These are phyloP conservation scores for Neurospora terricola DNA, from an alignment of 495 filamentous ascomycete species.

Conservation along the genomic window DNA sequence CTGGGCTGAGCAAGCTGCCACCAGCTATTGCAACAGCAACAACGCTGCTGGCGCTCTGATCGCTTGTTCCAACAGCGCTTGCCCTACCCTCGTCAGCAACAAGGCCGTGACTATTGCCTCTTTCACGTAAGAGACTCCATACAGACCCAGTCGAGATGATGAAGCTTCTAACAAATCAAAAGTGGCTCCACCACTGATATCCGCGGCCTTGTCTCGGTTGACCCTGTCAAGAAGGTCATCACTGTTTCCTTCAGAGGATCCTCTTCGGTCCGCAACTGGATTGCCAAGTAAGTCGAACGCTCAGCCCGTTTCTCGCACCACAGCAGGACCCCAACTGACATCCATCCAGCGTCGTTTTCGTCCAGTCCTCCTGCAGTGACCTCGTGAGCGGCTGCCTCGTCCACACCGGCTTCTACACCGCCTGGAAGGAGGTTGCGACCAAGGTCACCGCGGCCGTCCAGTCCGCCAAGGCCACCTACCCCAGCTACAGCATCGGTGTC, in stretches of 20 bases:
- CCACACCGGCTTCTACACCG: slow-evolving; percentile 31
- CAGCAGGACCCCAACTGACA: neutral
- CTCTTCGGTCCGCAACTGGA: slow-evolving; percentile 52
- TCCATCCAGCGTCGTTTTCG: slow-evolving; percentile 20
- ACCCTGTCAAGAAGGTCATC: slow-evolving; percentile 50
- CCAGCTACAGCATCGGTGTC: slow-evolving; percentile 43
- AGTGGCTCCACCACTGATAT: slow-evolving; percentile 49
- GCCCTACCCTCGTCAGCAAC: slow-evolving; percentile 48
- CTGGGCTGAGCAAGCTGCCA: slow-evolving; percentile 60
- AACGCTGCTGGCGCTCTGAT: slow-evolving; percentile 39
- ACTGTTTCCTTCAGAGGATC: slow-evolving; percentile 64
- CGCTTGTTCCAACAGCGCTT: slow-evolving; percentile 48
- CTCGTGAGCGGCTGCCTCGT: slow-evolving; percentile 22
- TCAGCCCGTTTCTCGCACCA: slow-evolving; percentile 1
- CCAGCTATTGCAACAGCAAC: slow-evolving; percentile 56
- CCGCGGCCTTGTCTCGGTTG: slow-evolving; percentile 60
- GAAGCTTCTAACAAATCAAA: slow-evolving; percentile 1
- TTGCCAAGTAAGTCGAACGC: slow-evolving; percentile 48
- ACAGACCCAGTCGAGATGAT: neutral
- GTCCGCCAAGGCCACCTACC: slow-evolving; percentile 25
- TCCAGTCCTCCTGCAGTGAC: slow-evolving; percentile 18
- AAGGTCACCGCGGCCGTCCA: slow-evolving; percentile 14
- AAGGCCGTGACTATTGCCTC: slow-evolving; percentile 47
- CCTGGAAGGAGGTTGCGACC: slow-evolving; percentile 25
- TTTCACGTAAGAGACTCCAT: slow-evolving; percentile 39